Percentiles rank a stretch among this genome's conserved stretches.
phyloP scores from a whole-genome alignment of 768 basidiomycete species.

The Panaeolus papilionaceus region DNA sequence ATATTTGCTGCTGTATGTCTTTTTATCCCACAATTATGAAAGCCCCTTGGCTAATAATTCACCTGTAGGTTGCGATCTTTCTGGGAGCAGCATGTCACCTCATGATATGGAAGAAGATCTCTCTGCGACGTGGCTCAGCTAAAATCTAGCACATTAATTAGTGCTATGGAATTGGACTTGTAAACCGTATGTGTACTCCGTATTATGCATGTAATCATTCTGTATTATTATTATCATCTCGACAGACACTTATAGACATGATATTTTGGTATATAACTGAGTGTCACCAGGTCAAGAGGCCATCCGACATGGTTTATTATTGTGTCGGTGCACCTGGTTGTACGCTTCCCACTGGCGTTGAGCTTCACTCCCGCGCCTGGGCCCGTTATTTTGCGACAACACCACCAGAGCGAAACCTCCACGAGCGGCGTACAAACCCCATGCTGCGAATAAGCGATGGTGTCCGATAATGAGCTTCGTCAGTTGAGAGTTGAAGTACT shows the following conservation, averaged over 20 bases:
- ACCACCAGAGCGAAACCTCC: neutral
- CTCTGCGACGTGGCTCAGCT: constrained; percentile 35
- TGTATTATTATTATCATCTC: constrained; percentile 13
- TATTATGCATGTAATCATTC: constrained; percentile 6
- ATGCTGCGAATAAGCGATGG: neutral
- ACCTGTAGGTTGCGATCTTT: neutral
- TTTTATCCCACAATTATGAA: neutral
- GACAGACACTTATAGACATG: neutral
- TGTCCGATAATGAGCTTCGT: neutral
- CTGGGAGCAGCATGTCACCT: constrained; percentile 39
- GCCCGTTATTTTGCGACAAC: neutral
- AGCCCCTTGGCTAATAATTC: neutral
- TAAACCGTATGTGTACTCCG: constrained; percentile 10
- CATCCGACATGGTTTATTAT: neutral
- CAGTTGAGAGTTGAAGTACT: neutral
- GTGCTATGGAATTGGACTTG: constrained; percentile 12
- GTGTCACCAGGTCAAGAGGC: neutral
- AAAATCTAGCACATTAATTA: constrained; percentile 22
- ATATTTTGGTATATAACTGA: neutral
- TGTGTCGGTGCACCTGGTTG: neutral
- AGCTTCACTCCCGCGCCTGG: neutral
- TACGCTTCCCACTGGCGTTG: neutral
- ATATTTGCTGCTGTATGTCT: constrained; percentile 50
- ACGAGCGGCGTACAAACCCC: neutral
- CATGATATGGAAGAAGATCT: constrained; percentile 38